phyloP scores from a whole-genome alignment of 495 filamentous ascomycete genomes.

The Alectoria sarmentosa region DNA sequence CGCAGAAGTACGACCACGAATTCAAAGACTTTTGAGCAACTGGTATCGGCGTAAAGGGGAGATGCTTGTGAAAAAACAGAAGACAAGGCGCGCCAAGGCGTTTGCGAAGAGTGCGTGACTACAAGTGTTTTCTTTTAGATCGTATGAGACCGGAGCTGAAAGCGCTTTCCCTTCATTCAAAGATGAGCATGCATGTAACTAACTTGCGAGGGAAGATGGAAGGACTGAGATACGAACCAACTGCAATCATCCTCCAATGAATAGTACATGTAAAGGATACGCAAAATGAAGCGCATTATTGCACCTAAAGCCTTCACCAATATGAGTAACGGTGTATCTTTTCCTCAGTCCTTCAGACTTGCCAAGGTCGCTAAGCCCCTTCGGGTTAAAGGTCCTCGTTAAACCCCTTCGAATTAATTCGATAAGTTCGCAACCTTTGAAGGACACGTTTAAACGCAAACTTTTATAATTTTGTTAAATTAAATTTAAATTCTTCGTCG shows the following conservation, averaged over 20 bases:
- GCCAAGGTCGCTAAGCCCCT: too few relatives aligned
- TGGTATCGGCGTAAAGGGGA: not conserved
- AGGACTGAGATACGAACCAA: not conserved
- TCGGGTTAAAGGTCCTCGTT: too few relatives aligned
- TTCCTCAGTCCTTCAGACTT: too few relatives aligned
- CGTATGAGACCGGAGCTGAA: conserved; percentile 4
- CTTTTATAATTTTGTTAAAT: too few relatives aligned
- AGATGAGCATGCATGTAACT: conserved; percentile 11
- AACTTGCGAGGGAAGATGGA: conserved; percentile 3
- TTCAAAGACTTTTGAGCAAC: conserved; percentile 67
- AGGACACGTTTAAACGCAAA: too few relatives aligned
- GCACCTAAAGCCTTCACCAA: not conserved
- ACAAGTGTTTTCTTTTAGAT: conserved; percentile 1
- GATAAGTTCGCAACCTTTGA: too few relatives aligned
- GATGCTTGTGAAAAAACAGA: not conserved
- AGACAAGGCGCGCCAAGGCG: not conserved
- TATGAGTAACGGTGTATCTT: too few relatives aligned
- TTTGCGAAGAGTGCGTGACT: conserved; percentile 7
- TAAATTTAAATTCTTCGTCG: too few relatives aligned
- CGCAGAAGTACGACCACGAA: conserved; percentile 63
- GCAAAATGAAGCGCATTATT: not conserved
- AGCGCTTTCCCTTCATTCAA: conserved; percentile 3
- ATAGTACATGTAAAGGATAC: not conserved
- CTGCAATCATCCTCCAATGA: not conserved
- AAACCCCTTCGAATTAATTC: too few relatives aligned